Base-by-base conservation (phyloP, 345 rosid genomes). In the Acer campestre region DNA sequence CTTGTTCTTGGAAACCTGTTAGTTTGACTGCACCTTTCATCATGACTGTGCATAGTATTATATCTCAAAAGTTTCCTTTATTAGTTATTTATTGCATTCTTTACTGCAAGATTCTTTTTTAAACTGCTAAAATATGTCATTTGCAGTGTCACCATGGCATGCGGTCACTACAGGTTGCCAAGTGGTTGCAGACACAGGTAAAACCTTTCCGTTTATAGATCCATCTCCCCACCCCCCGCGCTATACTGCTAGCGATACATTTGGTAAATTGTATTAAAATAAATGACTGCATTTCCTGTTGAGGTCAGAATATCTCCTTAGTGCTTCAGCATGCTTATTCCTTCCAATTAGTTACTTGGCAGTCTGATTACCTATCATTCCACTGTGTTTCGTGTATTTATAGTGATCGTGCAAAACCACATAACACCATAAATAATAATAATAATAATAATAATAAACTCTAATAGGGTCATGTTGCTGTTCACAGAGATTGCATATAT, bases 171-270 rank as follows among this genome's bases (percentile, higher is more conserved):
- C 94, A 94, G 72, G 93, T 92, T 27, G 94, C 97, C 10, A 91
- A 89, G 80, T 94, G 96, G 94, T 83, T 94, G 82, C 94, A 93
- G 87, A 77, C 90, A 42, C 97, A 90, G 94, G 98, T 89, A 85
- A 82, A 72, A 10, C 7, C 56, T 70, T 61, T 4, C 48, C 22
- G 46, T 9, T 59, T 31, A 23, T n/a, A 18, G 14, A 59, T 31
- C 38, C 55, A 6, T 8, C 72, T 61, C 42, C 20, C 25, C 5
- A 27, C 2, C 29, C 31, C 31, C 1, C 2, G 31, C 2, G 31
- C 31, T 29, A 29, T 2, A 23, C 0, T 59, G 16, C 29, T 61
- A 23, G 44, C 27, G n/a, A 59, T 10, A 10, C 20, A 17, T 48
- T 10, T 46, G 14, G 44, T 17, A 46, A 44, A 10, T 48, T 22